phyloP scores from a whole-genome alignment of 2,329 filamentous ascomycete genomes.

The Alternaria arborescens region DNA sequence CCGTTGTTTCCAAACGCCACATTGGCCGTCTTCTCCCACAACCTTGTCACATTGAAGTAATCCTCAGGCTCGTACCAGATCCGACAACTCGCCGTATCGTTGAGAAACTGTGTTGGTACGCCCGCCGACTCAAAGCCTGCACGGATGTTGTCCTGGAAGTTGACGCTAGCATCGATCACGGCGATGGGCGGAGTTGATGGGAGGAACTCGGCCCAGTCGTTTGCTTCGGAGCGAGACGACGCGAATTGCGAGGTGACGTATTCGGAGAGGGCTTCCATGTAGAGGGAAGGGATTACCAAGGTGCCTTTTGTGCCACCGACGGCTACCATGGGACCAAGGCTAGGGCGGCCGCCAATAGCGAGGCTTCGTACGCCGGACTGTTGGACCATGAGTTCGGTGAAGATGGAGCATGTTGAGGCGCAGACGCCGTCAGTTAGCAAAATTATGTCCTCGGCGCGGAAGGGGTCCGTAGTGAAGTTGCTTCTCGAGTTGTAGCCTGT shows the following conservation, averaged over 20 bases:
- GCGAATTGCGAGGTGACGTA: slow-evolving; percentile 35
- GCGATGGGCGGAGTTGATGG: slow-evolving; percentile 38
- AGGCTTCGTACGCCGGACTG: slow-evolving; percentile 55
- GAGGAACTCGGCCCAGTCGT: slow-evolving; percentile 34
- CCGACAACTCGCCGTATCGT: slow-evolving; percentile 68
- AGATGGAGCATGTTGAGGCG: slow-evolving; percentile 57
- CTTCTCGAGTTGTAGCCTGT: slow-evolving; percentile 40
- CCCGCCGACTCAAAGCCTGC: slow-evolving; percentile 41
- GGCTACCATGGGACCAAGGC: slow-evolving; percentile 52
- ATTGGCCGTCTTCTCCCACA: slow-evolving; percentile 59
- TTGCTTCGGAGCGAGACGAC: slow-evolving; percentile 11
- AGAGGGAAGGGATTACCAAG: slow-evolving; percentile 39
- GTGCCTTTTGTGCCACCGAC: slow-evolving; percentile 58
- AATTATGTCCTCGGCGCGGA: slow-evolving; percentile 50
- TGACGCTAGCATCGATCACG: slow-evolving; percentile 39
- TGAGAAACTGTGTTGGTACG: slow-evolving; percentile 66
- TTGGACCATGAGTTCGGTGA: slow-evolving; percentile 57
- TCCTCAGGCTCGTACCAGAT: slow-evolving; percentile 67
- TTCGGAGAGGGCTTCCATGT: slow-evolving; percentile 31
- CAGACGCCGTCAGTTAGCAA: slow-evolving; percentile 57
- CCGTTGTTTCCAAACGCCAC: slow-evolving; percentile 42
- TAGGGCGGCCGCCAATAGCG: slow-evolving; percentile 54
- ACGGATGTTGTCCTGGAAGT: slow-evolving; percentile 53
- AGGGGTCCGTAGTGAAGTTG: slow-evolving; percentile 46
- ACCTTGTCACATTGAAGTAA: slow-evolving; percentile 59